Evolutionary conservation across 2,329 filamentous ascomycete genomes (phyloP), one percentile per base, ranked within the genome.

Genomic region (Colletotrichum brevisporum): DNA sequence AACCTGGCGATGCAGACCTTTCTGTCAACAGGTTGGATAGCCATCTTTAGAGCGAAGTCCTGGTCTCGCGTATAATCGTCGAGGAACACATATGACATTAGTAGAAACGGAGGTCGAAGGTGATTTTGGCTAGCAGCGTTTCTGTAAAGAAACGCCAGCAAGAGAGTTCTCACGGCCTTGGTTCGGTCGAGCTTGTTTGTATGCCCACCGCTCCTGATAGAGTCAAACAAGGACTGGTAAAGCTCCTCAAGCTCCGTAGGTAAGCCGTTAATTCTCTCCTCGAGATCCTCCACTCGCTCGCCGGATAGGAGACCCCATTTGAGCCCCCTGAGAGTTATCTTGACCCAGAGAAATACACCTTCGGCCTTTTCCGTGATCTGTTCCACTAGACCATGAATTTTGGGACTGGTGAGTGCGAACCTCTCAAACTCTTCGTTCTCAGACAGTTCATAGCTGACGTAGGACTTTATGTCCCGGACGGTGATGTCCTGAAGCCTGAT

Each of bases 301-400:
- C 51, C 60, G 1, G 52, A 47, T 2, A 26, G 13, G 8, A 56
- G 9, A 10, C 9, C 6, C 4, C 2, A 16, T 16, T 50, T 56
- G 4, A 63, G 43, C 13, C 60, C 60, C 10, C 21, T 36, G 6
- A 63, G 16, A 1, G 45, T 56, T 0, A 63, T 41, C 10, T 27
- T 48, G 0, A 63, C 60, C 60, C 60, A 63, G 3, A 63, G 60
- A 13, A 63, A 57, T 6, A 63, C 60, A 3, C 60, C 60, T 39
- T 63, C 43, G 4, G 60, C 60, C 15, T 57, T 57, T 0, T 15
- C 1, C 4, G 21, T 56, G 5, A 63, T 47, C 10, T 13, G 8
- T 2, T 48, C 1, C 2, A 50, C 4, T 3, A 63, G 1, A 18
- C 2, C 0, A 1, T 1, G 2, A 0, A 26, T 13, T 2, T n/a